A percentile compares a stretch with the other conserved stretches of the same genome.
phyloP scores from a whole-genome alignment of 2,329 filamentous ascomycete genomes.

The Coniochaeta pulveracea region DNA sequence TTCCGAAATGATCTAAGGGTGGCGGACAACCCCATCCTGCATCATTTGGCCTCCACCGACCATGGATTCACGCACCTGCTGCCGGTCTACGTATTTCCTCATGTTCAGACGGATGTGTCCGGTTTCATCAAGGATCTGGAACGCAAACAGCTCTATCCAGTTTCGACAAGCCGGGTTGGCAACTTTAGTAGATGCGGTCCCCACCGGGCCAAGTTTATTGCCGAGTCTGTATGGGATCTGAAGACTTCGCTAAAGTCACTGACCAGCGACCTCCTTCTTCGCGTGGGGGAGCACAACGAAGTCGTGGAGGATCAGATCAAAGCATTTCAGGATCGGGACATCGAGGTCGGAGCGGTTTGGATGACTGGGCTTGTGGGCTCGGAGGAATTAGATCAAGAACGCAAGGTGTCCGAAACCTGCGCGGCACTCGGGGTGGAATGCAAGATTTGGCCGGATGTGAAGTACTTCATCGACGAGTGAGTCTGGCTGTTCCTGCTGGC shows the following conservation, averaged over 20 bases:
- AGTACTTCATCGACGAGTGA: conserved; percentile 71
- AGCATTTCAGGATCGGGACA: conserved; percentile 25
- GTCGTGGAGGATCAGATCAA: conserved; percentile 48
- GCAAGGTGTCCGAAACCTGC: conserved; percentile 39
- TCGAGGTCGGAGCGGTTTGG: conserved; percentile 55
- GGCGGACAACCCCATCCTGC: conserved; percentile 63
- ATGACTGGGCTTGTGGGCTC: conserved; percentile 59
- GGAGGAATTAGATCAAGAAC: conserved; percentile 59
- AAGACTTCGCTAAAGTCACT: conserved; percentile 49
- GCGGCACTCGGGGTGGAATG: conserved; percentile 44
- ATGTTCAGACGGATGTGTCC: conserved; percentile 62
- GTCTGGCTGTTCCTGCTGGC: conserved; percentile 19
- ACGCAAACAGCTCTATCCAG: conserved; percentile 32
- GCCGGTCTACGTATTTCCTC: conserved; percentile 58
- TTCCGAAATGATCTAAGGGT: conserved; percentile 63
- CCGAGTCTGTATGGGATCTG: conserved; percentile 62
- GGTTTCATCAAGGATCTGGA: conserved; percentile 51
- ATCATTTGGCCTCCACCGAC: conserved; percentile 37
- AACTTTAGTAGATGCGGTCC: conserved; percentile 65
- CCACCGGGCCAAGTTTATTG: conserved; percentile 60
- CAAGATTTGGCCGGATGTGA: conserved; percentile 60
- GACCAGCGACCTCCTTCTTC: conserved; percentile 49
- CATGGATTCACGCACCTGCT: conserved; percentile 57
- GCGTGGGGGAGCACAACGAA: conserved; percentile 50
- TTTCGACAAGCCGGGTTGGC: conserved; percentile 45